Conservation (phyloP, 495 filamentous ascomycete genomes). For the Aspergillus coremiiformis region DNA sequence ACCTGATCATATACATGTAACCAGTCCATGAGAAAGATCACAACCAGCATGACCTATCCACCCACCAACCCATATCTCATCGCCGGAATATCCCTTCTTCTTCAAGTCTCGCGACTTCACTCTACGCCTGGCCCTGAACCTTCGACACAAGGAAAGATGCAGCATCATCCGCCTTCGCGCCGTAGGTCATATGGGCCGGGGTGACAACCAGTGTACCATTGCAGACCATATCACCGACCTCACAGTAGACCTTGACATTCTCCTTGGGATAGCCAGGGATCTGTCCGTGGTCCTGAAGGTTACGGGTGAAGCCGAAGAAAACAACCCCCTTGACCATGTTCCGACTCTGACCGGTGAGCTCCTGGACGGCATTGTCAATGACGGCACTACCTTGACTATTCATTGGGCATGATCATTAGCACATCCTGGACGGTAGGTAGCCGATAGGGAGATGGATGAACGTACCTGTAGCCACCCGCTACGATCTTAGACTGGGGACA, state of each 20-base stretch:
- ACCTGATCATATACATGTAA: not conserved
- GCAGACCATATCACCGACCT: conserved; percentile 45
- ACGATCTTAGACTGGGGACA: conserved; percentile 52
- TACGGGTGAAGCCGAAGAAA: conserved; percentile 50
- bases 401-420: not conserved
- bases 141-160: conserved; percentile 12
- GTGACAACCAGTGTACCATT: conserved; percentile 42
- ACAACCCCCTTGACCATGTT: conserved; percentile 44
- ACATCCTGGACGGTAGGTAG: not conserved
- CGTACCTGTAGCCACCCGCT: conserved; percentile 44
- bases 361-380: conserved; percentile 40
- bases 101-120: no score
- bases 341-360: conserved; percentile 26
- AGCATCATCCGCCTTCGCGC: conserved; percentile 15
- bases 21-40: not conserved
- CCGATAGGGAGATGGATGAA: not conserved
- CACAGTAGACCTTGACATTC: conserved; percentile 44
- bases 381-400: conserved; percentile 50
- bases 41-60: not conserved
- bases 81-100: no score
- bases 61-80: not conserved
- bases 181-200: conserved; percentile 40
- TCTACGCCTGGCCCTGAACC: conserved; percentile 2
- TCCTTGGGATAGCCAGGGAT: conserved; percentile 40
- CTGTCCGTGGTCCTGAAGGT: conserved; percentile 39